Evolutionary conservation across 495 filamentous ascomycete species (phyloP), one percentile per base, ranked within the genome.

Genomic region (Chaetomium fimeti): DNA sequence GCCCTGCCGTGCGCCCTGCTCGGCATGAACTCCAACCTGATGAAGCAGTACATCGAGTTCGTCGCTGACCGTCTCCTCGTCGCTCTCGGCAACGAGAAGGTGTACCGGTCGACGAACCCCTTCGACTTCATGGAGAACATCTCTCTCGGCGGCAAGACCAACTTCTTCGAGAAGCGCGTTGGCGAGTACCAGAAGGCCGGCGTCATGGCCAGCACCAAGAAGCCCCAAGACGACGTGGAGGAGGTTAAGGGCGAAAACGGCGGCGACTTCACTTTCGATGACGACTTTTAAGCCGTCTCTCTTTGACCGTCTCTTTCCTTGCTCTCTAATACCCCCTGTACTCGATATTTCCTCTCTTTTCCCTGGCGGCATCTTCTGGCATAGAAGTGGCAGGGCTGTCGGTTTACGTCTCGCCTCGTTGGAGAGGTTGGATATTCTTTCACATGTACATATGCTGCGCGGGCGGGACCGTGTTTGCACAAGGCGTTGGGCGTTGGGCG

Each of bases 91-190:
- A 96, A 96, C 77, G 83, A 88, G 68, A 98, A 97, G 84, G 84
- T 90, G 75, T 98, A 95, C 87, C 87, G 93, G 71, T 82, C 87
- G 29, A 84, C 89, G 75, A 98, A 98, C 81, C 94, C 94, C 69
- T 98, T 98, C 79, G 94, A 98, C 85, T 98, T 98, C 81, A 98
- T 98, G 94, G 94, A 98, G 86, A 93, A 92, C 72, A 98, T 98
- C 81, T 98, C 94, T 12, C 84, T 98, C 36, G 91, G 92, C 29
- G 94, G 94, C 78, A 98, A 98, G 89, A 98, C 94, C 77, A 98
- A 98, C 85, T 98, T 98, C 90, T 98, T 98, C 78, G 94, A 98
- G 88, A 98, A 98, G 90, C 90, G 94, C 65, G 94, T 98, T 47
- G 95, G 90, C 78, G 94, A 98, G 75, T 98, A 98, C 85, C 94